A percentile compares a stretch with the other conserved stretches of the same genome.
phyloP scores from a whole-genome alignment of 768 basidiomycete genomes.

The Ephemerocybe angulata region DNA sequence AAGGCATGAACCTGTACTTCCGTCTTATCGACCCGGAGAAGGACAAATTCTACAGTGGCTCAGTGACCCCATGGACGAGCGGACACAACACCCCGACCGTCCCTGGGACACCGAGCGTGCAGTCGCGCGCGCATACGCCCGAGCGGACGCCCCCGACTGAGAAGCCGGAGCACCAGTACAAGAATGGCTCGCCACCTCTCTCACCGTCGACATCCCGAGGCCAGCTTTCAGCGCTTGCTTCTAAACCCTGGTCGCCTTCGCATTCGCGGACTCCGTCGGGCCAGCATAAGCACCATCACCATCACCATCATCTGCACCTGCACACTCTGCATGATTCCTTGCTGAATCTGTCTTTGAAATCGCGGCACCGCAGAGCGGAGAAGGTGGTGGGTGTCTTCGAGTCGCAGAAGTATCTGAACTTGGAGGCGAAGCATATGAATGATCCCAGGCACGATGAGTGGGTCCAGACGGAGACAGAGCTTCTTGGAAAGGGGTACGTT shows the following conservation, averaged over 20 bases:
- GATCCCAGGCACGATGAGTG: conserved; percentile 46
- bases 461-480: conserved; percentile 37
- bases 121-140: not conserved
- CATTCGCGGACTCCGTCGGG: conserved; percentile 8
- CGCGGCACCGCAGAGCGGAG: conserved; percentile 33
- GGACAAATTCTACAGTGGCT: conserved; percentile 48
- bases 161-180: too few relatives aligned
- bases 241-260: not conserved
- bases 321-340: conserved; percentile 41
- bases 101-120: not conserved
- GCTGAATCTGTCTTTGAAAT: conserved; percentile 33
- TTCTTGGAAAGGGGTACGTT: conserved; percentile 43
- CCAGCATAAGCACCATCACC: conserved; percentile 26
- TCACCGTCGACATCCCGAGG: not conserved
- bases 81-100: not conserved
- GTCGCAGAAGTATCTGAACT: conserved; percentile 63
- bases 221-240: not conserved
- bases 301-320: conserved; percentile 32
- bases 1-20: conserved; percentile 64
- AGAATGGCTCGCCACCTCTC: not conserved
- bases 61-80: not conserved
- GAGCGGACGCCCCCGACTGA: too few relatives aligned
- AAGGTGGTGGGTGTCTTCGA: conserved; percentile 71
- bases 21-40: conserved; percentile 58
- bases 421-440: conserved; percentile 52